Base-by-base conservation (phyloP, 768 basidiomycete species). In the Lactarius deliciosus region DNA sequence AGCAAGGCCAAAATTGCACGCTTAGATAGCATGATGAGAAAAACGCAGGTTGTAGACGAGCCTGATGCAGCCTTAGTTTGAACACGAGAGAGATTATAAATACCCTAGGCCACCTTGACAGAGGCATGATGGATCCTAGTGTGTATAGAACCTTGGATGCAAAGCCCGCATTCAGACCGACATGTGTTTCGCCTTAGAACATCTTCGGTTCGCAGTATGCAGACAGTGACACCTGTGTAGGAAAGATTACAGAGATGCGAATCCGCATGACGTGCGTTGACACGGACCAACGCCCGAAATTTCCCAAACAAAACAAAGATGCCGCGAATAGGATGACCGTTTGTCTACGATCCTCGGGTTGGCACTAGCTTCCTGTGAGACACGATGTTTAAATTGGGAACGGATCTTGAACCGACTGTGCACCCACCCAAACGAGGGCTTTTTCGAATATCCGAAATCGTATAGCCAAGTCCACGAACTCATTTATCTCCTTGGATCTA, bases 1-100 rank as follows among this genome's bases (percentile, higher is more conserved):
- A 68, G 34, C 16, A 45, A 34, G 40, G 58, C 62, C 28, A 68
- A n/a, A 10, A 58, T 56, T 28, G n/a, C 34, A 50, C 36, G 57
- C 34, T 30, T 55, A 34, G 58, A 22, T 22, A 64, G 28, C 66
- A 68, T 68, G 43, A 16, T 20, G 50, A 18, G 34, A 40, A 11
- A 28, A 11, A n/a, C 20, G 25, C 25, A 36, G n/a, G 18, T 8
- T 4, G 25, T 8, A 16, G 62, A 64, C 54, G 2, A 10, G 38
- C 10, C 57, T 20, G 20, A n/a, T 32, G 15, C 8, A 5, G 30
- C 25, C n/a, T n/a, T 13, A 22, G n/a, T 20, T 10, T 32, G 20
- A 34, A 13, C n/a, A 11, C 11, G 38, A 45, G 18, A 15, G 56
- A 61, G 43, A 34, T 40, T 67, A 59, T 67, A 67, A 55, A 38